Base-by-base conservation (phyloP, 2,329 filamentous ascomycete genomes). In the Xylaria multiplex region DNA sequence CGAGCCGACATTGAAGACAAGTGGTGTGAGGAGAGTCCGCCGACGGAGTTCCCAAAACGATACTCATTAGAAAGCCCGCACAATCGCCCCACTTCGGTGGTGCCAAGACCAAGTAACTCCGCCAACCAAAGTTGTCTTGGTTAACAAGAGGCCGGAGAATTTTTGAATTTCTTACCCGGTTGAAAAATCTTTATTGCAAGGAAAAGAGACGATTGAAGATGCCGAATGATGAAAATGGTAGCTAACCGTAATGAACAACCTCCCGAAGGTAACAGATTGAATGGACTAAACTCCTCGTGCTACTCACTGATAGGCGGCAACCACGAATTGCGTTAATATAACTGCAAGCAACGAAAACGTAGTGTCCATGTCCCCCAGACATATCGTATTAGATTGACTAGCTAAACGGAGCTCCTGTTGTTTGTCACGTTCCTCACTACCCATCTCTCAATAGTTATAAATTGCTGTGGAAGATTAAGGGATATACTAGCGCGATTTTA, bases 51-150 rank as follows among this genome's bases (percentile, higher is more conserved):
- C 14, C 3, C 2, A 59, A 59, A 35, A 19, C 9, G 16, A 58
- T 27, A n/a, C n/a, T n/a, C 24, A 13, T 19, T 16, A 16, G 22
- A 60, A 63, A 66, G 57, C 66, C 62, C 62, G 62, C 62, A 65
- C 40, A 46, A 27, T 8, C 8, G 66, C 62, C 62, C 66, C 66
- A 66, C 66, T 59, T 40, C 62, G 66, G 58, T 27, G 45, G 30
- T 24, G 63, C 66, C 62, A 65, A 68, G 62, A 59, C 46, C 35
- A 7, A 13, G n/a, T 27, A 68, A 59, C 50, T 68, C 66, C 66
- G 66, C 56, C 30, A 32, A 13, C 50, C 19, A 48, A 50, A 43
- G n/a, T 32, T 24, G 43, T 43, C 35, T 42, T n/a, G 48, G 6
- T 50, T n/a, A n/a, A 32, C 7, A 37, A 35, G 5, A n/a, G 27